Evolutionary conservation across 2,329 filamentous ascomycete species (phyloP).

Genomic region (Xylaria sp.): DNA sequence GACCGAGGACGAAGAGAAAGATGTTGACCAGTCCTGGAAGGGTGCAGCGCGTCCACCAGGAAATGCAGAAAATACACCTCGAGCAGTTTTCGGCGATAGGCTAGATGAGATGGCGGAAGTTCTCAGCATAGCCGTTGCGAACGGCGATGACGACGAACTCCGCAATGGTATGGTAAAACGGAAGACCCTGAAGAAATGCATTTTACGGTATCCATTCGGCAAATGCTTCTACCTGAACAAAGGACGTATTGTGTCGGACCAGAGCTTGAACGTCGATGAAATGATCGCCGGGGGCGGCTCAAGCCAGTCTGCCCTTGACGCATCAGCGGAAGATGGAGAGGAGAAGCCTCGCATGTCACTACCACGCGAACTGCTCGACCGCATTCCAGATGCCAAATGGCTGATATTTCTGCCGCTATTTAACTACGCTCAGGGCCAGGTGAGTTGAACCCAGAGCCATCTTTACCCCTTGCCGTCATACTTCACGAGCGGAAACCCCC

Average conservation of each 20-base stretch:
- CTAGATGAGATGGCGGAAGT: conserved; percentile 21
- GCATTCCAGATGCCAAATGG: conserved; percentile 38
- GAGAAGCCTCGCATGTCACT: conserved; percentile 13
- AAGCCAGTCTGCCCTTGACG: conserved; percentile 4
- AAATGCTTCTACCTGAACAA: conserved; percentile 29
- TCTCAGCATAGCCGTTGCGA: conserved; percentile 8
- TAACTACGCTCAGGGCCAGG: conserved; percentile 39
- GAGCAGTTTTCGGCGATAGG: conserved; percentile 6
- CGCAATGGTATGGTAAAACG: conserved; percentile 18
- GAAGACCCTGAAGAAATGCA: conserved; percentile 24
- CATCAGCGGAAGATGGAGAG: conserved; percentile 2
- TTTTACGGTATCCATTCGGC: conserved; percentile 27
- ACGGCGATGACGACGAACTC: conserved; percentile 2
- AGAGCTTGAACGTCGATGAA: conserved; percentile 11
- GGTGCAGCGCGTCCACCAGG: neutral
- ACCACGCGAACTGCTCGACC: conserved; percentile 37
- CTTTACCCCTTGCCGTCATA: too few species aligned
- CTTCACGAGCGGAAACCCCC: too few species aligned
- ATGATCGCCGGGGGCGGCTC: conserved; percentile 20
- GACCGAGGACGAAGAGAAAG: conserved; percentile 18
- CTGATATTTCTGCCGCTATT: conserved; percentile 42
- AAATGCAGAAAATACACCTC: conserved; percentile 1
- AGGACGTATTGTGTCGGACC: conserved; percentile 19
- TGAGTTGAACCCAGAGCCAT: too few species aligned
- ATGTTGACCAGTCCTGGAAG: neutral